These are phyloP conservation scores for Polychytrium aggregatum DNA, from an alignment of 192 early-diverging fungal species.

Conservation along the genomic window DNA sequence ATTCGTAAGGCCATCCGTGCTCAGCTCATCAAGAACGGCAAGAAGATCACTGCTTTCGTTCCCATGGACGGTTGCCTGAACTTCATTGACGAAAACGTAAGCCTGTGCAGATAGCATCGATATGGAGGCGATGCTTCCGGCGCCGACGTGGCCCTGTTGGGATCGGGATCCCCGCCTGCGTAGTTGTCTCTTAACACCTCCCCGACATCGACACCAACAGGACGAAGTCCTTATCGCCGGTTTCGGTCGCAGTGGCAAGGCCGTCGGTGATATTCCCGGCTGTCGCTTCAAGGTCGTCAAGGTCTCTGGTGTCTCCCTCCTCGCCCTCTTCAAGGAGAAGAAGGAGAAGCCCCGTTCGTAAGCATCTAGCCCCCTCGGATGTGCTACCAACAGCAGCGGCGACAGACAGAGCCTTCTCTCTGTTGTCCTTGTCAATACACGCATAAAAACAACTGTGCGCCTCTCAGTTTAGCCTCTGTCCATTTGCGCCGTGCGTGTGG, in stretches of 20 bases:
- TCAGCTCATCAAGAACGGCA: slow-evolving; percentile 99
- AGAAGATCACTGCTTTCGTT: slow-evolving; percentile 99
- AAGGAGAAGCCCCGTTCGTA: slow-evolving; percentile 96
- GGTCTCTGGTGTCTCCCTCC: slow-evolving; percentile 97
- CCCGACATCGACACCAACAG: neutral
- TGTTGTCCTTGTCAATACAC: too few species aligned
- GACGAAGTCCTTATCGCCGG: slow-evolving; percentile 99
- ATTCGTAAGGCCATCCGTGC: slow-evolving; percentile 99
- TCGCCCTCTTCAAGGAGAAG: slow-evolving; percentile 99
- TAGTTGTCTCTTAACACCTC: neutral
- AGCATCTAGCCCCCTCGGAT: too few species aligned
- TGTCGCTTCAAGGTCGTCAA: slow-evolving; percentile 99
- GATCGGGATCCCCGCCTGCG: too few species aligned
- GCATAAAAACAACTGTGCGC: too few species aligned
- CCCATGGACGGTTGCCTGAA: slow-evolving; percentile 99
- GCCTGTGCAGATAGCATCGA: neutral
- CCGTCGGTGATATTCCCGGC: slow-evolving; percentile 99
- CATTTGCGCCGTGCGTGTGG: too few species aligned
- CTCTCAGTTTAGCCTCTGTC: too few species aligned
- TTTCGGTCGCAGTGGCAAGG: slow-evolving; percentile 99
- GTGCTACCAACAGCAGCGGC: too few species aligned
- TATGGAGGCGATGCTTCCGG: too few species aligned
- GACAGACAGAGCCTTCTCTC: too few species aligned
- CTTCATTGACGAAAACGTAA: slow-evolving; percentile 97
- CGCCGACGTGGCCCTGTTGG: too few species aligned